phyloP scores from a whole-genome alignment of 805 yeast genomes.

The Suhomyces emberorum region DNA sequence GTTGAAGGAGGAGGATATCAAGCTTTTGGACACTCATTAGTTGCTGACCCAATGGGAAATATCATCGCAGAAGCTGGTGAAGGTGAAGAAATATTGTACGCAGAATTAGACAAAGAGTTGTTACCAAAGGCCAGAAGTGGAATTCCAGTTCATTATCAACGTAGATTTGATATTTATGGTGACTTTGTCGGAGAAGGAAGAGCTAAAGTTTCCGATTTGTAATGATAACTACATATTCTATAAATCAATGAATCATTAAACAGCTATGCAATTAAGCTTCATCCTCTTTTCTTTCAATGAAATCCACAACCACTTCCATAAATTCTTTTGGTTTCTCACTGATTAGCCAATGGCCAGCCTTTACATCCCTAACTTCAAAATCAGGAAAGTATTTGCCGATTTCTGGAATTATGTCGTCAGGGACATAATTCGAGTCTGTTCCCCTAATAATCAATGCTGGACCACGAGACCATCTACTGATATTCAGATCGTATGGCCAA shows the following conservation, averaged over 20 bases:
- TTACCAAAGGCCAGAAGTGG: slow-evolving; percentile 40
- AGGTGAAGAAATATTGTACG: slow-evolving; percentile 42
- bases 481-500: slow-evolving; percentile 67
- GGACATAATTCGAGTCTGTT: slow-evolving; percentile 66
- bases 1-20: slow-evolving; percentile 42
- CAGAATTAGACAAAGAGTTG: slow-evolving; percentile 37
- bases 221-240: neutral
- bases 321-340: slow-evolving; percentile 83
- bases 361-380: slow-evolving; percentile 69
- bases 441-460: slow-evolving; percentile 84
- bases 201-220: slow-evolving; percentile 26
- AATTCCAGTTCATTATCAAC: slow-evolving; percentile 43
- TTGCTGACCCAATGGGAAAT: slow-evolving; percentile 41
- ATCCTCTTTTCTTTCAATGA: slow-evolving; percentile 50
- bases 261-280: too few species aligned
- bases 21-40: slow-evolving; percentile 46
- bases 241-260: neutral
- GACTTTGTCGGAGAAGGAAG: slow-evolving; percentile 36
- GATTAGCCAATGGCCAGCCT: slow-evolving; percentile 92
- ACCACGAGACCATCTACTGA: slow-evolving; percentile 52
- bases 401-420: slow-evolving; percentile 74
- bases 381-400: slow-evolving; percentile 78
- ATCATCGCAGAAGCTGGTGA: slow-evolving; percentile 45
- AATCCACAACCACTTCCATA: slow-evolving; percentile 57
- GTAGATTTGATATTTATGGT: slow-evolving; percentile 41